Conservation (phyloP, 257 asterid species). For the Solanum commersonii region DNA sequence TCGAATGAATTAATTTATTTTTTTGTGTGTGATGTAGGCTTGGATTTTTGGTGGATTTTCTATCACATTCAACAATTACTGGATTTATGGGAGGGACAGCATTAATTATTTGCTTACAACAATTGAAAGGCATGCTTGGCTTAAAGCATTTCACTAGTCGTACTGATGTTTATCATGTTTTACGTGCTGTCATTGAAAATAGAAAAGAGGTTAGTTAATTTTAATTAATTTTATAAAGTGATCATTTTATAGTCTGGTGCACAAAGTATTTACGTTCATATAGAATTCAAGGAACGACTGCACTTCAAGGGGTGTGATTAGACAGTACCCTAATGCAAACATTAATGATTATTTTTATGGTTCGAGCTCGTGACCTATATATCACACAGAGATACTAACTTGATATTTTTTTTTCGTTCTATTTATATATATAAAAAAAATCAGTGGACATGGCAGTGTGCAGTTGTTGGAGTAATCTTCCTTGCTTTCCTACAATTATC, state of each 20-base stretch:
- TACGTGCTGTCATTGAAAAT: constrained; percentile 25
- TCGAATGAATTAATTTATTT: not conserved
- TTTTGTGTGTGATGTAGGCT: constrained; percentile 21
- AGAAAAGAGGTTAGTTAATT: constrained; percentile 36
- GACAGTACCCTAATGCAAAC: not conserved
- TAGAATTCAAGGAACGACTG: not conserved
- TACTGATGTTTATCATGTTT: constrained; percentile 46
- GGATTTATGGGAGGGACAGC: constrained; percentile 98
- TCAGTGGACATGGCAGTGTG: constrained; percentile 58
- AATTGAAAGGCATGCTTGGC: constrained; percentile 69
- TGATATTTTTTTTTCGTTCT: not conserved
- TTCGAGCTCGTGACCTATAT: not conserved
- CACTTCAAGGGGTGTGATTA: not conserved
- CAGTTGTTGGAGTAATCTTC: constrained; percentile 39
- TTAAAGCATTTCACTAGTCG: constrained; percentile 51
- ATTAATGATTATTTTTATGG: not conserved
- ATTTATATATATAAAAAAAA: not conserved
- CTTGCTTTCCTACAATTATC: constrained; percentile 61
- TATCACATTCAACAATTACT: constrained; percentile 71
- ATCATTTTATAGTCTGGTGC: not conserved
- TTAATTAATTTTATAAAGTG: no score
- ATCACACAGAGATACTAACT: not conserved
- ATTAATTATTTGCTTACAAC: constrained; percentile 55
- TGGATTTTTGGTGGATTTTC: constrained; percentile 76
- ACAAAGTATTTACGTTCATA: no score